These are phyloP conservation scores for Talaromyces sp. DNA, from an alignment of 2,329 filamentous ascomycete genomes.

Conservation along the genomic window DNA sequence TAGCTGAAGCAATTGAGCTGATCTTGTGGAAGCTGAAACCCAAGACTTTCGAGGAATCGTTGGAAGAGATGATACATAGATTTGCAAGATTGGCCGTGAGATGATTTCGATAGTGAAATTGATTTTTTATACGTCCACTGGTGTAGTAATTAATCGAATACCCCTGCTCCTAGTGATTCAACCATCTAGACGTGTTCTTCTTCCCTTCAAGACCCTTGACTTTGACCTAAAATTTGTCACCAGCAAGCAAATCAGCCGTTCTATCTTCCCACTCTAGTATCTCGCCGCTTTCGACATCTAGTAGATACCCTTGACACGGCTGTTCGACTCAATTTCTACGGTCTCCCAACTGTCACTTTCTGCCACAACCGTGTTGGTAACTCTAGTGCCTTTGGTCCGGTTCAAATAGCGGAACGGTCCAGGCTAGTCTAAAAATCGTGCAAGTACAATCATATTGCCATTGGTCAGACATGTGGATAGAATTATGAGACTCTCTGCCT, in stretches of 20 bases:
- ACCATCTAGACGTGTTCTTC: not conserved
- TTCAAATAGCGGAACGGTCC: conserved; percentile 8
- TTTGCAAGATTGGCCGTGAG: not conserved
- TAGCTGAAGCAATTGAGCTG: not conserved
- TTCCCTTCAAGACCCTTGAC: not conserved
- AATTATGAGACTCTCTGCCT: conserved; percentile 3
- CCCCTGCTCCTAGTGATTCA: not conserved
- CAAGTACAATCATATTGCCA: not conserved
- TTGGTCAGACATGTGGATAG: not conserved
- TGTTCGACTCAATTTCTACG: not conserved
- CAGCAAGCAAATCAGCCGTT: conserved; percentile 10
- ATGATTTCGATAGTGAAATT: not conserved
- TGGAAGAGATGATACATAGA: not conserved
- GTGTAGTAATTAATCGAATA: not conserved
- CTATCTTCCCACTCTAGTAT: conserved; percentile 6
- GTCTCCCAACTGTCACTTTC: not conserved
- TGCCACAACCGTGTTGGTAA: not conserved
- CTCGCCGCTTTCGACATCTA: not conserved
- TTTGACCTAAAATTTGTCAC: not conserved
- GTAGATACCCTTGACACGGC: not conserved
- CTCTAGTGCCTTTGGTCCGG: not conserved
- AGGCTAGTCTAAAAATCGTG: conserved; percentile 4
- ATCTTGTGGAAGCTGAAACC: not conserved
- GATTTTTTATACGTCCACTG: not conserved
- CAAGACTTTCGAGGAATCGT: not conserved